Conservation (phyloP, 202 grass and related monocot genomes). For the Digitaria exilis region DNA sequence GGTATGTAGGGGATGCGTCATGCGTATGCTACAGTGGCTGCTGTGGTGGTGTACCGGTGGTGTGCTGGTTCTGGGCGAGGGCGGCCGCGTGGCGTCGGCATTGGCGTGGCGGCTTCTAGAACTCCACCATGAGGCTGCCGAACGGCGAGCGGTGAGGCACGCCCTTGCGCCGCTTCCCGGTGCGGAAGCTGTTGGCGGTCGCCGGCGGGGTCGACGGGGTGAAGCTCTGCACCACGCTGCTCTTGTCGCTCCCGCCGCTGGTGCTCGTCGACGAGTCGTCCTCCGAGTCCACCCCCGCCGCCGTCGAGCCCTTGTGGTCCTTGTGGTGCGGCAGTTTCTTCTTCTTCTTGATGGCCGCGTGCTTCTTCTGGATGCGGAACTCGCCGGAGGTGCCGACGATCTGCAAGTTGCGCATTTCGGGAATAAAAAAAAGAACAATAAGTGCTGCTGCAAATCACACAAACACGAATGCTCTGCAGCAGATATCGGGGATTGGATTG, state of each 20-base stretch:
- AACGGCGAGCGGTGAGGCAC: slow-evolving; percentile 88
- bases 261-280: slow-evolving; percentile 66
- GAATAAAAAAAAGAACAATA: neutral
- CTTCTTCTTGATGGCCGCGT: slow-evolving; percentile 40
- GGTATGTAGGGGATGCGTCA: slow-evolving; percentile 16
- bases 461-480: neutral
- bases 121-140: slow-evolving; percentile 71
- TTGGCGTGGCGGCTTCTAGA: slow-evolving; percentile 34
- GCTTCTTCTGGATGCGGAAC: slow-evolving; percentile 51
- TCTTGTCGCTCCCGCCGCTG: slow-evolving; percentile 71
- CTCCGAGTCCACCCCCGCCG: slow-evolving; percentile 56
- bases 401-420: slow-evolving; percentile 5
- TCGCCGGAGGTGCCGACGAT: slow-evolving; percentile 61
- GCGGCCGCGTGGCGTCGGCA: neutral
- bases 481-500: neutral
- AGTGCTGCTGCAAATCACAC: neutral
- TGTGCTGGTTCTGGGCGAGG: neutral
- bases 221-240: slow-evolving; percentile 85
- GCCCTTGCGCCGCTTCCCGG: slow-evolving; percentile 91
- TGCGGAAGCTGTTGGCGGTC: slow-evolving; percentile 63
- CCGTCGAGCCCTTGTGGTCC: slow-evolving; percentile 22
- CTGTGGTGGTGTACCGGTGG: neutral
- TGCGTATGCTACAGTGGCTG: slow-evolving; percentile 46
- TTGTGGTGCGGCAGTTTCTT: slow-evolving; percentile 31
- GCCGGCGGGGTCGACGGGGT: slow-evolving; percentile 58